phyloP scores from a whole-genome alignment of 192 early-diverging fungal genomes.

The Umbelopsis vinacea region DNA sequence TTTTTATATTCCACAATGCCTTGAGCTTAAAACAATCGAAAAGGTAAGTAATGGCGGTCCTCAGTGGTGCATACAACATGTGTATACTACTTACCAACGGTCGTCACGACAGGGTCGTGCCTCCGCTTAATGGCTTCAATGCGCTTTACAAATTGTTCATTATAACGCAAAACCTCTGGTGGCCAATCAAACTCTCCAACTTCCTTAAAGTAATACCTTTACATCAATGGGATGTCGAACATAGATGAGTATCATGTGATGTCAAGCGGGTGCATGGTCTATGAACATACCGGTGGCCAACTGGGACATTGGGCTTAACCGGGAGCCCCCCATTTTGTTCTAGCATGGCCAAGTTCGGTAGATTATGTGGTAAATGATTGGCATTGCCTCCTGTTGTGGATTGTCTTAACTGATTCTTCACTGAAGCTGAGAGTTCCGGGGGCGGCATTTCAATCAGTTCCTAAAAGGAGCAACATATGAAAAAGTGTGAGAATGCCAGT shows the following conservation, averaged over 20 bases:
- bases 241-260: constrained; percentile 11
- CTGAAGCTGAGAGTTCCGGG: constrained; percentile 21
- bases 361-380: constrained; percentile 44
- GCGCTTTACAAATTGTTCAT: constrained; percentile 81
- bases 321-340: constrained; percentile 15
- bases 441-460: constrained; percentile 40
- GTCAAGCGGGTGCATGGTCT: background rate
- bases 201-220: constrained; percentile 53
- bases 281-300: constrained; percentile 54
- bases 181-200: constrained; percentile 62
- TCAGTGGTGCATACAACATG: background rate
- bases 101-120: constrained; percentile 91
- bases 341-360: constrained; percentile 49
- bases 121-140: constrained; percentile 92
- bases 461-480: constrained; percentile 27
- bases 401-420: constrained; percentile 21
- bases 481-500: background rate
- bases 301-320: constrained; percentile 32
- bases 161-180: constrained; percentile 77
- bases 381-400: constrained; percentile 1
- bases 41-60: background rate
- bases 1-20: constrained; percentile 94
- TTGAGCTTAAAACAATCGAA: constrained; percentile 59
- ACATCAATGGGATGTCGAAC: background rate
- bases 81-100: constrained; percentile 61